Conservation (phyloP, 1,284 basidiomycete genomes). For the Megacollybia platyphylla region DNA sequence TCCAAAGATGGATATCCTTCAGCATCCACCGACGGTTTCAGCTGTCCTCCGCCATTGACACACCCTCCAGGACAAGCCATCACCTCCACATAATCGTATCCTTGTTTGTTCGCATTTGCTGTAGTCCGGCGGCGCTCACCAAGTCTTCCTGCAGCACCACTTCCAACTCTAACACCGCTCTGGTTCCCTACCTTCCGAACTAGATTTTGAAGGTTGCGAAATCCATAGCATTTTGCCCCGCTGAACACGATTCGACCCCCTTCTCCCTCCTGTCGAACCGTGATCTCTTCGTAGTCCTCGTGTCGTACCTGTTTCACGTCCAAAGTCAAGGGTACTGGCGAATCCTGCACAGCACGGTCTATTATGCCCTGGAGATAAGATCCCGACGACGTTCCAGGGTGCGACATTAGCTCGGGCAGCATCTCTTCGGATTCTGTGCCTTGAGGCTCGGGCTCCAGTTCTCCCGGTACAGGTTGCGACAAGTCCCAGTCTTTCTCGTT, state of each 20-base stretch:
- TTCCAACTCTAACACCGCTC: conserved; percentile 61
- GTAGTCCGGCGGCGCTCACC: conserved; percentile 22
- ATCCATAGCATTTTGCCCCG: conserved; percentile 94
- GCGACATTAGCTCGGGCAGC: conserved; percentile 66
- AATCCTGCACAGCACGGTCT: conserved; percentile 24
- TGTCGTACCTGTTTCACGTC: conserved; percentile 38
- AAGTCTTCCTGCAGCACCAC: conserved; percentile 52
- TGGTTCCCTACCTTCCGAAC: conserved; percentile 88
- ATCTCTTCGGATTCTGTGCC: conserved; percentile 1
- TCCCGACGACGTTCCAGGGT: conserved; percentile 85
- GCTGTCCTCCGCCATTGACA: conserved; percentile 94
- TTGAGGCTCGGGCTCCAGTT: conserved; percentile 17
- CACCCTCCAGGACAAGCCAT: conserved; percentile 99
- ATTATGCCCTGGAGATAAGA: conserved; percentile 83
- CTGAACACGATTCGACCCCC: conserved; percentile 66
- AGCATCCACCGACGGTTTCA: conserved; percentile 51
- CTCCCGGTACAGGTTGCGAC: conserved; percentile 35
- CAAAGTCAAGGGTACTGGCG: conserved; percentile 36
- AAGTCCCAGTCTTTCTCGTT: conserved; percentile 76
- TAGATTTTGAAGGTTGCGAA: conserved; percentile 94
- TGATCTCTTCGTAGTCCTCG: conserved; percentile 49
- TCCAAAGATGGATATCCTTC: conserved; percentile 51
- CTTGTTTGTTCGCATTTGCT: conserved; percentile 31
- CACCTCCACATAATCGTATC: conserved; percentile 95
- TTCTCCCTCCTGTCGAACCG: conserved; percentile 32